A percentile compares a stretch with the other conserved stretches of the same genome.
Evolutionary conservation across 495 filamentous ascomycete species (phyloP).

Genomic region (Lasiosphaeria ovina): DNA sequence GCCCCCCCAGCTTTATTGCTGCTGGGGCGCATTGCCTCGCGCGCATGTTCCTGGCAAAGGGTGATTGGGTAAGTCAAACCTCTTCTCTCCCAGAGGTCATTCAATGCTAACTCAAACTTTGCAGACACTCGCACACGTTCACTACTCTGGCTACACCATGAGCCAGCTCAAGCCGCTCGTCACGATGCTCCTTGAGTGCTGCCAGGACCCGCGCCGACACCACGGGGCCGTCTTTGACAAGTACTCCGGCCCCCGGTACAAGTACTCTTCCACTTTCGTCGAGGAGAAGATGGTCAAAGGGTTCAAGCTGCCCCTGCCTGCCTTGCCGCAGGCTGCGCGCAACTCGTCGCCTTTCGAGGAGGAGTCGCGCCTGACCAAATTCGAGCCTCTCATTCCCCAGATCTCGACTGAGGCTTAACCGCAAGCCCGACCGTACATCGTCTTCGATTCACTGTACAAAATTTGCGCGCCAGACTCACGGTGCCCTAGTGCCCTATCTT

Average conservation of each 20-base stretch:
- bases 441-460: slow-evolving; percentile 20
- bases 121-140: slow-evolving; percentile 76
- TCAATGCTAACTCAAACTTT: slow-evolving; percentile 24
- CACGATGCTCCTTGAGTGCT: slow-evolving; percentile 78
- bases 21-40: slow-evolving; percentile 93
- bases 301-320: slow-evolving; percentile 35
- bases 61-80: slow-evolving; percentile 75
- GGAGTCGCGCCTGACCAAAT: slow-evolving; percentile 5
- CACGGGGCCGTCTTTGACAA: slow-evolving; percentile 88
- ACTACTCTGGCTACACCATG: slow-evolving; percentile 91
- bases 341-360: slow-evolving; percentile 8
- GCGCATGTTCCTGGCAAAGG: slow-evolving; percentile 84
- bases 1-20: slow-evolving; percentile 82
- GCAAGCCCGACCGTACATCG: background rate
- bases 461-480: background rate
- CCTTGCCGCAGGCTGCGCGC: background rate
- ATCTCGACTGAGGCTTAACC: slow-evolving; percentile 34
- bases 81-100: background rate
- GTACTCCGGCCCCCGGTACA: slow-evolving; percentile 79
- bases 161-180: slow-evolving; percentile 76
- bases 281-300: slow-evolving; percentile 65
- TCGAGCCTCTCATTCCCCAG: slow-evolving; percentile 29
- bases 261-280: slow-evolving; percentile 76
- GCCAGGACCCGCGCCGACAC: slow-evolving; percentile 74
- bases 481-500: no score